Base-by-base conservation (phyloP, 257 asterid species). In the Solanum sitiens region DNA sequence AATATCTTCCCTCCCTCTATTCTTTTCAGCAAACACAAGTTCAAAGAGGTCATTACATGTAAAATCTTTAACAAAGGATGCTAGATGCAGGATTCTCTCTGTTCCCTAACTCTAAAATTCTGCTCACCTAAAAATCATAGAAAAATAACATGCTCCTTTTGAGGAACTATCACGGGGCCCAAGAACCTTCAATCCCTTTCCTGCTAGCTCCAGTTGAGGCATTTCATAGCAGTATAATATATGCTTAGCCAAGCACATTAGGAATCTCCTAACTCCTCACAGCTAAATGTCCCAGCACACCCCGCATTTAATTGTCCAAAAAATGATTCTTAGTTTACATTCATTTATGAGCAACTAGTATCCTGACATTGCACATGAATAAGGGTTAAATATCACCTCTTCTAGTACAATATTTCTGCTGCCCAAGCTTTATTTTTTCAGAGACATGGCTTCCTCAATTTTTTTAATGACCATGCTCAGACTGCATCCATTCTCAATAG, bases 401-500 rank as follows among this genome's bases (percentile, higher is more conserved):
- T 25, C 83, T 30, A n/a, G 44, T 25, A 71, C 13, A 30, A 23
- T 72, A 30, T n/a, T 25, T 77, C 59, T 67, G 42, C 79, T 25
- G 45, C 67, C 42, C 35, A 9, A 27, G 82, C 83, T 85, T 93
- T 89, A 93, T 86, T 79, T 85, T 37, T 71, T 75, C 23, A 92
- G 68, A 68, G 94, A 87, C 95, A 95, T 93, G 86, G 94, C 90
- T 88, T 95, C 97, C 92, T 97, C 99, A 6, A 97, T 93, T 76
- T 88, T 93, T 89, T 91, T 91, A 80, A 97, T 94, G 86, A 95
- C 95, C 40, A 91, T 83, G 89, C 98, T 93, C 91, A 95, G 90
- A 89, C 95, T 93, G 87, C 89, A 88, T 85, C 98, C 98, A 37
- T 86, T 90, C 90, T 95, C 96, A 91, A 95, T 91, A 88, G 98